Evolutionary conservation across 164 flowering plant species (phyloP).

Genomic region (Macadamia integrifolia): DNA sequence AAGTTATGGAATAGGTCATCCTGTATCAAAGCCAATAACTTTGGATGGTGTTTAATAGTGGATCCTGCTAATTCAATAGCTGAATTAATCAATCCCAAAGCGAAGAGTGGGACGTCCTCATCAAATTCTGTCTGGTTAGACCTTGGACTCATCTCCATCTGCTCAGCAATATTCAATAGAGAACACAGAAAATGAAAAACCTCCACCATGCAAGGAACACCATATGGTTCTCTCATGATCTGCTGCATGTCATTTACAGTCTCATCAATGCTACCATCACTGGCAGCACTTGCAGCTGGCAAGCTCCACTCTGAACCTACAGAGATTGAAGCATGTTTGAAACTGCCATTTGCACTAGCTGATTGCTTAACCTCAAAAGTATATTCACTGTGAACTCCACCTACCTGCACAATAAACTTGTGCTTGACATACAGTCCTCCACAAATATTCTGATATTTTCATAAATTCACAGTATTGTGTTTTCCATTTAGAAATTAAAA

Average conservation of each 20-base stretch:
- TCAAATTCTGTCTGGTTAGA: slow-evolving; percentile 32
- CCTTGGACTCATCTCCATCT: slow-evolving; percentile 24
- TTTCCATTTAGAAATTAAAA: too few relatives aligned
- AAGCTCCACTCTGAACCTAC: slow-evolving; percentile 10
- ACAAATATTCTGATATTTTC: not conserved
- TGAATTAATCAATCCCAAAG: slow-evolving; percentile 37
- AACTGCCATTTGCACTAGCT: slow-evolving; percentile 19
- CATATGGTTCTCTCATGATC: slow-evolving; percentile 28
- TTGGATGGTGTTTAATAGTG: slow-evolving; percentile 24
- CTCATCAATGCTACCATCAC: slow-evolving; percentile 13
- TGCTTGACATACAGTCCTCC: slow-evolving; percentile 12
- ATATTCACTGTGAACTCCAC: slow-evolving; percentile 18
- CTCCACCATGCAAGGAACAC: slow-evolving; percentile 43
- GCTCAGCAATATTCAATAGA: slow-evolving; percentile 29
- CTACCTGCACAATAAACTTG: slow-evolving; percentile 23
- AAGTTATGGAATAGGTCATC: slow-evolving; percentile 34
- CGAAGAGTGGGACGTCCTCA: slow-evolving; percentile 41
- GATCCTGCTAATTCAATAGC: slow-evolving; percentile 36
- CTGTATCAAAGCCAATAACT: slow-evolving; percentile 29
- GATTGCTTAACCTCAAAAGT: slow-evolving; percentile 13
- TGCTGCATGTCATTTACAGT: slow-evolving; percentile 16
- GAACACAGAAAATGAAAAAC: slow-evolving; percentile 38
- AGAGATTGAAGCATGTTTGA: slow-evolving; percentile 17
- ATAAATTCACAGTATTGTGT: too few relatives aligned
- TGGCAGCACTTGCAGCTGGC: slow-evolving; percentile 17